These are phyloP conservation scores for Leishmania lainsoni DNA, from an alignment of 208 protist species.

Conservation along the genomic window DNA sequence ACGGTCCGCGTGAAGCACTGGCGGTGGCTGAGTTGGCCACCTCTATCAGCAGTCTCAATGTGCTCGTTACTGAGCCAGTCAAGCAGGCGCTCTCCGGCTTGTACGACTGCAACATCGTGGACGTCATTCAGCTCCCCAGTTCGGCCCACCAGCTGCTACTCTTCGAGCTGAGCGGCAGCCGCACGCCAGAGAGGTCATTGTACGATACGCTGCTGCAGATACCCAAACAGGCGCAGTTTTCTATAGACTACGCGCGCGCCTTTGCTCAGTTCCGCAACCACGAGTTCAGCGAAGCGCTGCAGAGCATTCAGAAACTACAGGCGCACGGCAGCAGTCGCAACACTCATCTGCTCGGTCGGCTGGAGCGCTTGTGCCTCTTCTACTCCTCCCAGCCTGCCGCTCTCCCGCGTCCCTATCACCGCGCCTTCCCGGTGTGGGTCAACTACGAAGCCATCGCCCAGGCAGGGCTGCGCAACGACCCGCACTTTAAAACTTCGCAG, in stretches of 20 bases:
- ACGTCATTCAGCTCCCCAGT: constrained; percentile 63
- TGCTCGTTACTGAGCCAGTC: constrained; percentile 77
- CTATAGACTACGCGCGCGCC: constrained; percentile 67
- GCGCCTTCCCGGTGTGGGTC: constrained; percentile 60
- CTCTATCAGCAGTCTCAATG: constrained; percentile 43
- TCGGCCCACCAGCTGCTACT: constrained; percentile 61
- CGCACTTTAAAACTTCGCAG: constrained; percentile 3
- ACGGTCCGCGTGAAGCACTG: constrained; percentile 60
- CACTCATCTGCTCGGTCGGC: constrained; percentile 47
- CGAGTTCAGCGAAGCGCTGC: constrained; percentile 57
- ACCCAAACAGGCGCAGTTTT: constrained; percentile 36
- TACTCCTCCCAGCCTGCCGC: constrained; percentile 36
- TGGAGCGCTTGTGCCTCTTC: constrained; percentile 69
- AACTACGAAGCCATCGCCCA: constrained; percentile 72
- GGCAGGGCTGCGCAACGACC: constrained; percentile 22
- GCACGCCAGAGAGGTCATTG: constrained; percentile 1
- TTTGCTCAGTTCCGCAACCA: constrained; percentile 83
- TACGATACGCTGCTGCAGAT: constrained; percentile 13
- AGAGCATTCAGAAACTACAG: constrained; percentile 41
- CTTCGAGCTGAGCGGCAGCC: constrained; percentile 66
- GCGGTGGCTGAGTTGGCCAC: constrained; percentile 68
- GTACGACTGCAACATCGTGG: constrained; percentile 85
- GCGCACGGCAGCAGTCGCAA: constrained; percentile 7
- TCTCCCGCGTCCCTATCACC: constrained; percentile 68
- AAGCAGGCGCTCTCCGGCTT: constrained; percentile 68